These are phyloP conservation scores for Bocquillonia castaneifolia DNA, from an alignment of 441 rosid genomes.

Conservation along the genomic window DNA sequence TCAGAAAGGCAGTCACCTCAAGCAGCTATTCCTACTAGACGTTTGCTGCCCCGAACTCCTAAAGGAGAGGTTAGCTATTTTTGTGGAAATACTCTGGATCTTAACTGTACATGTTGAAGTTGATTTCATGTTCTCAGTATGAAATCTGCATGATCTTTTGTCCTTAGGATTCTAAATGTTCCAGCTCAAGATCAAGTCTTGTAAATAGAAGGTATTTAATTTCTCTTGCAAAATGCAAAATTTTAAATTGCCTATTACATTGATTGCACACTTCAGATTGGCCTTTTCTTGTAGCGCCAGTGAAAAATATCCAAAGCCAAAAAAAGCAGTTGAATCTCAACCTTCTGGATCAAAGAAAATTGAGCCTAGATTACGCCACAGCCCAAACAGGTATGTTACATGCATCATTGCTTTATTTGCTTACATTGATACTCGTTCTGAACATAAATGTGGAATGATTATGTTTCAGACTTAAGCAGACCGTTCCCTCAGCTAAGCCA, in stretches of 20 bases:
- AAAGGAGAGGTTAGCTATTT: slow-evolving; percentile 34
- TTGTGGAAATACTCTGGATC: neutral
- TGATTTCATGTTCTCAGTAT: neutral
- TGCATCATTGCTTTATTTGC: slow-evolving; percentile 11
- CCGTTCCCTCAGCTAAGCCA: slow-evolving; percentile 34
- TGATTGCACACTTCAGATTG: slow-evolving; percentile 6
- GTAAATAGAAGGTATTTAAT: slow-evolving; percentile 45
- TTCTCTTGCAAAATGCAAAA: slow-evolving; percentile 11
- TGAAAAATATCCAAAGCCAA: slow-evolving; percentile 35
- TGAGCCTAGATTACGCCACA: slow-evolving; percentile 34
- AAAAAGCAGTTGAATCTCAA: slow-evolving; percentile 41
- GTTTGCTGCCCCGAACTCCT: slow-evolving; percentile 22
- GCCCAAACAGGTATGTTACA: slow-evolving; percentile 37
- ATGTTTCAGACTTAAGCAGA: slow-evolving; percentile 42
- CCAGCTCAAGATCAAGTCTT: slow-evolving; percentile 29
- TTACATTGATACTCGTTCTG: neutral
- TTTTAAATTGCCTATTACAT: slow-evolving; percentile 16
- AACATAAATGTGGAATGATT: slow-evolving; percentile 17
- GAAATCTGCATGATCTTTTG: slow-evolving; percentile 10
- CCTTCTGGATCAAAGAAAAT: slow-evolving; percentile 32
- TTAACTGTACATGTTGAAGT: neutral
- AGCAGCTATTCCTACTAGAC: slow-evolving; percentile 27
- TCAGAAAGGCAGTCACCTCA: slow-evolving; percentile 29
- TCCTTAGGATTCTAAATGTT: slow-evolving; percentile 39
- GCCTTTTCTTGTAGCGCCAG: slow-evolving; percentile 32